A percentile compares a stretch with the other conserved stretches of the same genome.
These are phyloP conservation scores for Alopecurus myosuroides DNA, from an alignment of 176 grass and related monocot genomes.

Conservation along the genomic window DNA sequence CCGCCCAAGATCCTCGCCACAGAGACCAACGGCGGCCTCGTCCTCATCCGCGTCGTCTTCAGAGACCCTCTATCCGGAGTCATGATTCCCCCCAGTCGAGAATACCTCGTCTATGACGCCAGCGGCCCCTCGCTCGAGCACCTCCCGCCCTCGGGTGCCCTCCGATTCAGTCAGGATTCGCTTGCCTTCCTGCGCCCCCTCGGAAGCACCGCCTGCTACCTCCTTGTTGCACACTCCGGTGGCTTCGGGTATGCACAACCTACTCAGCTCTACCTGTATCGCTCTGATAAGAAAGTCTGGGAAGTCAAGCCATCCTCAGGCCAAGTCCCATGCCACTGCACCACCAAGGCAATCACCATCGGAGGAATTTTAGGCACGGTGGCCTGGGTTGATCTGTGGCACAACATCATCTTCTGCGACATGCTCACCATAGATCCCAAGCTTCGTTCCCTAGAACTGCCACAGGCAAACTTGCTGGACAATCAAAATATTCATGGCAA, in stretches of 20 bases:
- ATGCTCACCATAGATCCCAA: background rate
- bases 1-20: background rate
- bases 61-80: background rate
- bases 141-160: background rate
- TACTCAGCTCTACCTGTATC: background rate
- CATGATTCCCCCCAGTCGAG: background rate
- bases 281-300: background rate
- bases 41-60: background rate
- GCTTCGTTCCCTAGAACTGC: background rate
- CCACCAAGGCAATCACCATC: background rate
- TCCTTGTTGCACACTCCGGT: background rate
- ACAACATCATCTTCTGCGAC: background rate
- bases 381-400: background rate
- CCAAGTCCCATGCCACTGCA: background rate
- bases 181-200: background rate
- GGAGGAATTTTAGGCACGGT: background rate
- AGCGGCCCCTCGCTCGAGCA: background rate
- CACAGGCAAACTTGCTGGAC: background rate
- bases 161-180: background rate
- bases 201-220: no score
- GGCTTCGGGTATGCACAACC: background rate
- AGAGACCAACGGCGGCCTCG: background rate
- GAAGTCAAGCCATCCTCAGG: no score
- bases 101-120: no score
- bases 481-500: background rate